These are phyloP conservation scores for Boechera retrofracta DNA, from an alignment of 345 rosid species.

Conservation along the genomic window DNA sequence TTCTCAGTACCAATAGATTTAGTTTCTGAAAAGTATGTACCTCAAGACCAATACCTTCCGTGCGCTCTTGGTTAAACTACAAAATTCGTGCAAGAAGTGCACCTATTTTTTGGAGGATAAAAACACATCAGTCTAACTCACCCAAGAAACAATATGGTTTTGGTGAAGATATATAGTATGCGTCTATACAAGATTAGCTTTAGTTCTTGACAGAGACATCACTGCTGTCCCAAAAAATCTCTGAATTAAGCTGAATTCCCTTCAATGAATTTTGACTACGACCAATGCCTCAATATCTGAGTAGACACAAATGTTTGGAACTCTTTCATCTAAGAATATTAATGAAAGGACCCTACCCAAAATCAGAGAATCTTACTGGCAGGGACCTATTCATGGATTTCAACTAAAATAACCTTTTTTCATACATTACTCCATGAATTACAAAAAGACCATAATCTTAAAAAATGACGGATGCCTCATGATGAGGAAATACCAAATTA, in stretches of 20 bases:
- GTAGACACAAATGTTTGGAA: conserved; percentile 20
- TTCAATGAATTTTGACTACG: background rate
- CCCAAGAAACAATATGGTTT: conserved; percentile 25
- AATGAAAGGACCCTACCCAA: background rate
- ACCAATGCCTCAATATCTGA: conserved; percentile 14
- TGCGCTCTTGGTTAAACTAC: conserved; percentile 78
- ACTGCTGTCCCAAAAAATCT: conserved; percentile 8
- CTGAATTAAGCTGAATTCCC: background rate
- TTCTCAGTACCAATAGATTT: conserved; percentile 5
- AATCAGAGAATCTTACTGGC: conserved; percentile 3
- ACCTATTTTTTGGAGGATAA: conserved; percentile 55
- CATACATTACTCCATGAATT: conserved; percentile 10
- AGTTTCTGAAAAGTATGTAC: conserved; percentile 49
- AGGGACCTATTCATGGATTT: conserved; percentile 7
- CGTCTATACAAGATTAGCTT: conserved; percentile 7
- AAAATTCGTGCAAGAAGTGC: conserved; percentile 82
- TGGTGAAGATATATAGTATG: conserved; percentile 8
- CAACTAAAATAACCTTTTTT: conserved; percentile 16
- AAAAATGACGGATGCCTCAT: conserved; percentile 19
- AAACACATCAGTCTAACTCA: conserved; percentile 37
- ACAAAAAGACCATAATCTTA: background rate
- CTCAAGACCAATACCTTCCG: conserved; percentile 77
- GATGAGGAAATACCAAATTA: conserved; percentile 65
- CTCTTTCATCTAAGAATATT: conserved; percentile 8
- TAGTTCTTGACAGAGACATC: conserved; percentile 1